phyloP scores from a whole-genome alignment of 306 rosid species.

The Lathyrus tuberosus region DNA sequence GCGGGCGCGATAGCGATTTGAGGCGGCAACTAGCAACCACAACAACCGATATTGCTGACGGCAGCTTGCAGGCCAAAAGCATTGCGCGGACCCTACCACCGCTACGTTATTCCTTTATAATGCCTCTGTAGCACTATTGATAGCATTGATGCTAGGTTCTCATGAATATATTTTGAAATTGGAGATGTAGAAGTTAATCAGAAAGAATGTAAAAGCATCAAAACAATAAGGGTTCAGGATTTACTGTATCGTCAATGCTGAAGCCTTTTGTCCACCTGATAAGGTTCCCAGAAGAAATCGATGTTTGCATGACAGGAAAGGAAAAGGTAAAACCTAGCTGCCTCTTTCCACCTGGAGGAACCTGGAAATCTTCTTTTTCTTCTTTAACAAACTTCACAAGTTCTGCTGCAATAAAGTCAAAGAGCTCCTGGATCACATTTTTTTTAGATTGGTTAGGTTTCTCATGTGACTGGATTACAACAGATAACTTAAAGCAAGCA shows the following conservation, averaged over 20 bases:
- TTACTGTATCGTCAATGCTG: constrained; percentile 71
- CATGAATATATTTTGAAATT: constrained; percentile 8
- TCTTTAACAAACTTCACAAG: constrained; percentile 79
- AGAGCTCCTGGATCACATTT: constrained; percentile 73
- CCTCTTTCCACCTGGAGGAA: constrained; percentile 77
- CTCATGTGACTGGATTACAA: constrained; percentile 15
- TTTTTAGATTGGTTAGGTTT: constrained; percentile 39
- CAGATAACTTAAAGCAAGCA: neutral
- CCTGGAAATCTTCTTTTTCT: constrained; percentile 74
- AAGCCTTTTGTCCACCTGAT: constrained; percentile 98
- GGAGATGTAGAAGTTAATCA: constrained; percentile 13
- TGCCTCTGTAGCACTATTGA: too few relatives aligned
- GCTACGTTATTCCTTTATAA: too few relatives aligned
- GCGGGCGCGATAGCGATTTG: too few relatives aligned
- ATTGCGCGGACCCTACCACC: too few relatives aligned
- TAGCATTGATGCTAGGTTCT: neutral
- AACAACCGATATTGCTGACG: too few relatives aligned
- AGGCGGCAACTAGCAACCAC: too few relatives aligned
- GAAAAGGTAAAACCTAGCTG: constrained; percentile 98
- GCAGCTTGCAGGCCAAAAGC: too few relatives aligned
- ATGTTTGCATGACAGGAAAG: constrained; percentile 85
- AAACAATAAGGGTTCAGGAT: constrained; percentile 41
- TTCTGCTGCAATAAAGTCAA: constrained; percentile 80
- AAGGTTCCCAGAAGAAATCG: constrained; percentile 84
- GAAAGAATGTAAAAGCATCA: constrained; percentile 33